Base-by-base conservation (phyloP, 805 yeast genomes). In the Torulaspora franciscae region DNA sequence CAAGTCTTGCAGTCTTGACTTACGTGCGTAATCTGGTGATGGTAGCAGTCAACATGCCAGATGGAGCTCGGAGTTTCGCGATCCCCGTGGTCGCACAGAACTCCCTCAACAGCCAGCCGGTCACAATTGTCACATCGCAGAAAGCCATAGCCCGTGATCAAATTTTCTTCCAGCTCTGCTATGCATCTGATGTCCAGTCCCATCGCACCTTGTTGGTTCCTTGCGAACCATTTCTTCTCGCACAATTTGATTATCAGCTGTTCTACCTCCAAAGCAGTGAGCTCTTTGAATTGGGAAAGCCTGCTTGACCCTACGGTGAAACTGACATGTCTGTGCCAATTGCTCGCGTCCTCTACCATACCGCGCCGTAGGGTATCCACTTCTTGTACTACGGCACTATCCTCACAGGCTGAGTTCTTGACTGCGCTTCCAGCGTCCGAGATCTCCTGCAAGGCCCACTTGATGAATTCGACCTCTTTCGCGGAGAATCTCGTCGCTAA, bases 41-140 rank as follows among this genome's bases (percentile, higher is more conserved):
- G 56, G 42, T 57, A 59, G 41, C 67, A 63, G 32, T 61, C 62
- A 4, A 58, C 48, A 46, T 63, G 67, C 64, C 65, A 62, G 7
- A 41, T 30, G 9, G 33, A 13, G 10, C 29, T 32, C 4, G 27
- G 38, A 15, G 26, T 37, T 2, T 37, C 40, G 9, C 28, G 30
- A 4, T 32, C 30, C 3, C 46, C 43, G 41, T 48, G 52, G 3
- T 45, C 51, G 34, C 66, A 59, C 32, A 51, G 42, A 3, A 58
- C 55, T 19, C 67, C 67, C 36, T 55, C 56, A 8, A 55, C 19
- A 10, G 52, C 60, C 7, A 58, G 11, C 23, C 50, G 48, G 14
- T 51, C 35, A 44, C 67, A 62, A 11, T 44, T 42, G 10, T 43
- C 48, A 37, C 67, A 62, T 4, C 28, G 15, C 4, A 51, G 51